Evolutionary conservation across 352 stramenopile genomes (phyloP), one percentile per base, ranked within the genome.

Genomic region (Phytopythium cucurbitacearum): DNA sequence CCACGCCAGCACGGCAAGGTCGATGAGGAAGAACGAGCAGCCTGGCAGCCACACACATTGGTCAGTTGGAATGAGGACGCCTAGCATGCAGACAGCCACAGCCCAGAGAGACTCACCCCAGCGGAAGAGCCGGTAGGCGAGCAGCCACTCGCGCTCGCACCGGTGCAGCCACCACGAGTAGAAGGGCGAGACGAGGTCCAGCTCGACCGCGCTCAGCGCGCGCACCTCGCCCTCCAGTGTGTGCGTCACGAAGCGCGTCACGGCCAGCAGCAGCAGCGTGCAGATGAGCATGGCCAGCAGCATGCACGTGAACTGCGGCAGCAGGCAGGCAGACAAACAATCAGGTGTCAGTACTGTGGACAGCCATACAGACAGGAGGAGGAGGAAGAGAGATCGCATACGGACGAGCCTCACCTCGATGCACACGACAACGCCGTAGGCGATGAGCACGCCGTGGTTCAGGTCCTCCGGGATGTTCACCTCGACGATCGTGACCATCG

Each of bases 181-280:
- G 48, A 91, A 89, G 0, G 83, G 83, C 3, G 83, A 94, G 7
- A 76, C 67, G 8, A 75, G 59, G 51, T 91, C 83, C 42, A 94
- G 66, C 47, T 89, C 76, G 0, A 68, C 46, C 33, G 76, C 56
- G 42, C 65, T 79, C 4, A 91, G 65, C 39, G 56, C 48, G 33
- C 60, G 66, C 34, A 94, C 74, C 51, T 91, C 67, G 2, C 70
- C 71, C 33, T 94, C 83, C 16, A 94, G 75, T n/a, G 76, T 87
- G 53, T 91, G 74, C 33, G 80, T 86, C 16, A 91, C 79, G 54
- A 76, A 94, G 6, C 82, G 67, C 53, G 82, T 93, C 28, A 93
- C 62, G 10, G 82, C 82, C 32, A 93, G 53, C 42, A 93, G 61
- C 48, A 93, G 59, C 45, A 91, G 49, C 40, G 69, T 89, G 55